phyloP scores from a whole-genome alignment of 495 filamentous ascomycete species.

The Aspergillus affinis region DNA sequence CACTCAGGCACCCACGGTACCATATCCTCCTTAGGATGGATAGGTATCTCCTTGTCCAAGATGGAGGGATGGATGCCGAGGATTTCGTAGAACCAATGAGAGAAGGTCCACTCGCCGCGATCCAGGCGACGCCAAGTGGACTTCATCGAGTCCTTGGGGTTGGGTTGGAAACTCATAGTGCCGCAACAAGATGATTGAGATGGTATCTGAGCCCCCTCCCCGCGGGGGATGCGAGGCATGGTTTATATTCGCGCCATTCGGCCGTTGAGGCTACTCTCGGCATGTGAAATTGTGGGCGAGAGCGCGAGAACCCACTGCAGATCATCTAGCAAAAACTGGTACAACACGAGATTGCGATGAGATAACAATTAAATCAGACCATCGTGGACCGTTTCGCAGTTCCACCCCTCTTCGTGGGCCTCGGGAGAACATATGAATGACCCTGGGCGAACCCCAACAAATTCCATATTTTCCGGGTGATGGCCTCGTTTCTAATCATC shows the following conservation, averaged over 20 bases:
- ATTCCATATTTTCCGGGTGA: not conserved
- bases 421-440: not conserved
- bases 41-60: slow-evolving; percentile 28
- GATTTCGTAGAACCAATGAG: slow-evolving; percentile 31
- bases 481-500: not conserved
- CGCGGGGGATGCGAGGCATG: not conserved
- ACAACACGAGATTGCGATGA: not conserved
- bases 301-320: not conserved
- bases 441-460: not conserved
- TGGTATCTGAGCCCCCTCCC: not conserved
- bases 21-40: slow-evolving; percentile 34
- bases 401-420: not conserved
- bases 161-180: slow-evolving; percentile 20
- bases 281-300: slow-evolving; percentile 7
- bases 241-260: slow-evolving; percentile 12
- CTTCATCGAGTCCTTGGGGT: slow-evolving; percentile 40
- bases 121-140: slow-evolving; percentile 34
- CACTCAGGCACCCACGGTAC: slow-evolving; percentile 31
- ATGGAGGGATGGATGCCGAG: slow-evolving; percentile 27
- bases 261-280: slow-evolving; percentile 1
- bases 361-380: not conserved
- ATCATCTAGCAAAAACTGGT: not conserved
- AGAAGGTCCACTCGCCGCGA: slow-evolving; percentile 25
- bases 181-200: not conserved
- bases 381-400: not conserved